Evolutionary conservation across 768 basidiomycete species (phyloP).

Genomic region (Favolaschia claudopus): DNA sequence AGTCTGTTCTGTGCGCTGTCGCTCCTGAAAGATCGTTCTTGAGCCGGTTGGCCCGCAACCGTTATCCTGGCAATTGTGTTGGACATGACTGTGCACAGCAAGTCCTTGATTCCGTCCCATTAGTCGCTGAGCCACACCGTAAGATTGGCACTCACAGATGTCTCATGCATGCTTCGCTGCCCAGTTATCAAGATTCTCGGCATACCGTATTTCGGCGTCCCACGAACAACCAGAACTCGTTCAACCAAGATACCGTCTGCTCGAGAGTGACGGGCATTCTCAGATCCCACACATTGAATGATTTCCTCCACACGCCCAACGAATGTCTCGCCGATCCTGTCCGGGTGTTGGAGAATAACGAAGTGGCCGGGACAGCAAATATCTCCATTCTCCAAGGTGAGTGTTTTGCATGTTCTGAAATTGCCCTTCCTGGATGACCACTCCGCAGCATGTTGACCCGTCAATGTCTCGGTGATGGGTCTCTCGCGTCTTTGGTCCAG

Average conservation of each 20-base stretch:
- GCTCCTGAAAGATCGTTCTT: too few species aligned
- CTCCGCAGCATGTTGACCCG: neutral
- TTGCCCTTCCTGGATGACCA: neutral
- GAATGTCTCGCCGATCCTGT: neutral
- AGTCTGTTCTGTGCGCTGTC: too few species aligned
- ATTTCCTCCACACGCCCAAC: slow-evolving; percentile 5
- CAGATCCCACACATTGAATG: neutral
- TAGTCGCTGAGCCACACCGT: too few species aligned
- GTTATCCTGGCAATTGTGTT: too few species aligned
- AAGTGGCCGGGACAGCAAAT: neutral
- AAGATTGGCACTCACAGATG: too few species aligned
- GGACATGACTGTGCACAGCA: too few species aligned
- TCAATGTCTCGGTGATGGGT: neutral
- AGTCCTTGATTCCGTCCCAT: too few species aligned
- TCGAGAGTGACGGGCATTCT: neutral
- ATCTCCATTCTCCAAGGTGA: neutral
- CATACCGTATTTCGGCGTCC: neutral
- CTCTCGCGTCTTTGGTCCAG: neutral
- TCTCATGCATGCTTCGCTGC: neutral
- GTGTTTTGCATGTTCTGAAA: neutral
- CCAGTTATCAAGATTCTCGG: neutral
- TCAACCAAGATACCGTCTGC: neutral
- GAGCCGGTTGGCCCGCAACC: too few species aligned
- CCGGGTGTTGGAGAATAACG: neutral
- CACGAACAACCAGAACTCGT: neutral